Conservation (phyloP, 179 eudicot species). For the Spergularia azorica region DNA sequence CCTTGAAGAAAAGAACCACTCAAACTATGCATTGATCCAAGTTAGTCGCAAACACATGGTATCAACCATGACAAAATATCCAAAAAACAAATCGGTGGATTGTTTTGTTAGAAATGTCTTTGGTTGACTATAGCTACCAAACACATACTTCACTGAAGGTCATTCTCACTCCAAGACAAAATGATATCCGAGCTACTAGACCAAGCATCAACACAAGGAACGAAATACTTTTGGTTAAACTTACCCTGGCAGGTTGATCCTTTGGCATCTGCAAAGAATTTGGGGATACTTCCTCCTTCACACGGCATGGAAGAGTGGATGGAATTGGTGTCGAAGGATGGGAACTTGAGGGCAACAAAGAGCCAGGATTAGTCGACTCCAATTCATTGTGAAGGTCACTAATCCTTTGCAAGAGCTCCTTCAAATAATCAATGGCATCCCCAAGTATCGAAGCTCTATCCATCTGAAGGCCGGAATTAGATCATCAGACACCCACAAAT, state of each 20-base stretch:
- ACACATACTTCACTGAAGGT: too few relatives aligned
- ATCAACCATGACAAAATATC: not conserved
- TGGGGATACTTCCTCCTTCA: slow-evolving; percentile 81
- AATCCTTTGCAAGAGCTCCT: slow-evolving; percentile 83
- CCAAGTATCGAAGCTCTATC: slow-evolving; percentile 97
- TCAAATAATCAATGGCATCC: slow-evolving; percentile 91
- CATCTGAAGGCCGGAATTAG: slow-evolving; percentile 51
- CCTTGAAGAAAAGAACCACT: too few relatives aligned
- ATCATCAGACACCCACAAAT: not conserved
- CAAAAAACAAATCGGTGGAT: too few relatives aligned
- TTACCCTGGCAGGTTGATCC: slow-evolving; percentile 80
- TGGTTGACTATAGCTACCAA: too few relatives aligned
- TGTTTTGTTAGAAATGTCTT: too few relatives aligned
- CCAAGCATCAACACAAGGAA: not conserved
- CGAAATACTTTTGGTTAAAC: not conserved
- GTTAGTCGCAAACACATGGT: too few relatives aligned
- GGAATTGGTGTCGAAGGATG: slow-evolving; percentile 69
- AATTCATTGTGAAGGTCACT: slow-evolving; percentile 85
- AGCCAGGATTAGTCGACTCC: slow-evolving; percentile 57
- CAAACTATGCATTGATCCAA: too few relatives aligned
- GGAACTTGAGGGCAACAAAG: slow-evolving; percentile 56
- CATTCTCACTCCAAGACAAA: too few relatives aligned
- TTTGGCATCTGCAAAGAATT: slow-evolving; percentile 69
- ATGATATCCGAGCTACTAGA: not conserved
- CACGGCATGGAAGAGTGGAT: slow-evolving; percentile 55